A percentile compares a stretch with the other conserved stretches of the same genome.
Conservation (phyloP, 345 rosid genomes). For the Viola odorata region DNA sequence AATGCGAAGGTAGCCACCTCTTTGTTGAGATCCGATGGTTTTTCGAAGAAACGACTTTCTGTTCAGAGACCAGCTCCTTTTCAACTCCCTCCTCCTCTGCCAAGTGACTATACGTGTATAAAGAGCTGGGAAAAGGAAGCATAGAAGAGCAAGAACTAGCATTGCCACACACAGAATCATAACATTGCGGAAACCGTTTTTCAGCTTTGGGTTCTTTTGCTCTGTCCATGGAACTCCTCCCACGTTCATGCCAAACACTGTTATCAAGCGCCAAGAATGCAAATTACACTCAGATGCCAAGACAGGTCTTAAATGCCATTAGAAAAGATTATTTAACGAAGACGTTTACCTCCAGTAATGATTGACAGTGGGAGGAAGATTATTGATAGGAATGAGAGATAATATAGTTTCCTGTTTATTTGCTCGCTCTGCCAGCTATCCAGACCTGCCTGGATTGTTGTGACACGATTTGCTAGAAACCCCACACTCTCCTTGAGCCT, state of each 20-base stretch:
- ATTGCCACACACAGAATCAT: slow-evolving; percentile 63
- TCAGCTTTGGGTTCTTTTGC: slow-evolving; percentile 49
- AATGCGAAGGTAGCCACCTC: slow-evolving; percentile 71
- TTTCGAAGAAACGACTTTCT: slow-evolving; percentile 58
- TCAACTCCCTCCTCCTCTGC: slow-evolving; percentile 41
- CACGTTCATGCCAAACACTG: slow-evolving; percentile 98
- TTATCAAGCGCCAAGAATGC: background rate
- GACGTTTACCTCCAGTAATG: slow-evolving; percentile 79
- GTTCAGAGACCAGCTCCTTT: slow-evolving; percentile 67
- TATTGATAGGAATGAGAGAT: slow-evolving; percentile 91
- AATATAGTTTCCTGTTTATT: slow-evolving; percentile 85
- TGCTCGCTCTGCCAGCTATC: slow-evolving; percentile 98
- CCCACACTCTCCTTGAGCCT: slow-evolving; percentile 91
- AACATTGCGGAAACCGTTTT: slow-evolving; percentile 83
- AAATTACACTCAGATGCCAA: too few species aligned
- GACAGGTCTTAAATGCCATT: too few species aligned
- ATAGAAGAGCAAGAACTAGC: slow-evolving; percentile 49
- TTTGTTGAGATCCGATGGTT: slow-evolving; percentile 40
- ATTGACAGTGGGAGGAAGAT: slow-evolving; percentile 87
- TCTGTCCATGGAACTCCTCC: slow-evolving; percentile 99
- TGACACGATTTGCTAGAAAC: slow-evolving; percentile 86
- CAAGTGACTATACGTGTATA: slow-evolving; percentile 48
- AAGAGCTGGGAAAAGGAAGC: slow-evolving; percentile 61
- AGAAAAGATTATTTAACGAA: background rate
- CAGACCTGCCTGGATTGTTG: slow-evolving; percentile 81